Evolutionary conservation across 495 filamentous ascomycete species (phyloP).

Genomic region (Usnea hakonensis): DNA sequence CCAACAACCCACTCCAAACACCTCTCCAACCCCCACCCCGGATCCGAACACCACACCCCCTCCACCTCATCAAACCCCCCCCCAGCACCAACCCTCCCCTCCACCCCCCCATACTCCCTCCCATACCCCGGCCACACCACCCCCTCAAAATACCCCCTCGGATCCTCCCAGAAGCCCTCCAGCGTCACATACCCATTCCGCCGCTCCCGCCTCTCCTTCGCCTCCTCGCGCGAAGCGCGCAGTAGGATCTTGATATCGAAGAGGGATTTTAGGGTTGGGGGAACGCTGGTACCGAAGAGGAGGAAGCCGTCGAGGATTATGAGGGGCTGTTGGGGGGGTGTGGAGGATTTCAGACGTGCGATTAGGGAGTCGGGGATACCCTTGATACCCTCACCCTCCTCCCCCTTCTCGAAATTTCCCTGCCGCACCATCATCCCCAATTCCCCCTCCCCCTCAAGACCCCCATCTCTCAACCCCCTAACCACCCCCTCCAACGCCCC

Average conservation of each 20-base stretch:
- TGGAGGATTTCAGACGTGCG: neutral
- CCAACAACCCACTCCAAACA: constrained; percentile 41
- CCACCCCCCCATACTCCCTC: constrained; percentile 65
- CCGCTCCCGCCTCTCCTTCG: constrained; percentile 59
- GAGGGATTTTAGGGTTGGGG: constrained; percentile 27
- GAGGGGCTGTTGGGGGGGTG: constrained; percentile 18
- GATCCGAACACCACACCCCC: constrained; percentile 23
- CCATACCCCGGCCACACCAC: constrained; percentile 95
- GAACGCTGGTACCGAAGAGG: constrained; percentile 46
- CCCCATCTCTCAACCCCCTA: constrained; percentile 53
- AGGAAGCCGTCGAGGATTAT: constrained; percentile 77
- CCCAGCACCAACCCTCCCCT: constrained; percentile 50
- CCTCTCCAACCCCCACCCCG: constrained; percentile 33
- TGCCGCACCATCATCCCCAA: constrained; percentile 28
- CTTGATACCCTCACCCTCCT: constrained; percentile 42
- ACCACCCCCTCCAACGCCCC: constrained; percentile 69
- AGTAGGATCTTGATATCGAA: constrained; percentile 75
- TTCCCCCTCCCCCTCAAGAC: constrained; percentile 45
- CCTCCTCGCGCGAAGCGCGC: constrained; percentile 49
- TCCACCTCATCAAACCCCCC: no score
- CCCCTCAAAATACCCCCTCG: constrained; percentile 86
- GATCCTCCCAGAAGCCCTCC: constrained; percentile 88
- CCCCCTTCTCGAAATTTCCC: constrained; percentile 68
- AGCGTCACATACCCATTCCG: constrained; percentile 75
- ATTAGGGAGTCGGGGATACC: neutral